Conservation (phyloP, 805 yeast species). For the Candida anglica region DNA sequence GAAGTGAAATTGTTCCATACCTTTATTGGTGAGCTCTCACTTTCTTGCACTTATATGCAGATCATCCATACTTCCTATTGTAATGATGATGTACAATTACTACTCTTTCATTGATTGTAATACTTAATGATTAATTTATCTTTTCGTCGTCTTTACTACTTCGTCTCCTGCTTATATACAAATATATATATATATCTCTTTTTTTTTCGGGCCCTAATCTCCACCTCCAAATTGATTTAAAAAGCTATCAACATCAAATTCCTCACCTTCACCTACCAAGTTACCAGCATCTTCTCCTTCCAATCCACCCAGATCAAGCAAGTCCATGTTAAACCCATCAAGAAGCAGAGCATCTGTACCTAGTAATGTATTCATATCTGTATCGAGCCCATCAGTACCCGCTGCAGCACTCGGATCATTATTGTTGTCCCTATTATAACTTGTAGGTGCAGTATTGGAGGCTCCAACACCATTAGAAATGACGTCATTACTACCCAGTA, state of each 20-base stretch:
- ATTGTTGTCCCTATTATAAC: conserved; percentile 6
- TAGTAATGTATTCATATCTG: conserved; percentile 33
- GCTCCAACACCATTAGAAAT: background rate
- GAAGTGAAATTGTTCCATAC: too few relatives aligned
- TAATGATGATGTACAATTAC: too few relatives aligned
- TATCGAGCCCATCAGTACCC: conserved; percentile 14
- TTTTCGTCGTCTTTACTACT: too few relatives aligned
- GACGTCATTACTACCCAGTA: background rate
- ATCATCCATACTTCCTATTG: too few relatives aligned
- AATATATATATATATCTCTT: too few relatives aligned
- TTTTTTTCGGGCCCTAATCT: too few relatives aligned
- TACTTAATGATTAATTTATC: too few relatives aligned
- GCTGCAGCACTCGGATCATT: conserved; percentile 11
- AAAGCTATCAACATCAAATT: conserved; percentile 43
- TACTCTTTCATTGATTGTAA: too few relatives aligned
- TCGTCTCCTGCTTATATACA: too few relatives aligned
- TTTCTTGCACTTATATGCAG: too few relatives aligned
- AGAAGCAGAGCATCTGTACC: conserved; percentile 38
- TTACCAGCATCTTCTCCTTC: conserved; percentile 13
- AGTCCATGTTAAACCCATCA: conserved; percentile 39
- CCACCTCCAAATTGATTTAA: conserved; percentile 40
- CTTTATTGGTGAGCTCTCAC: too few relatives aligned
- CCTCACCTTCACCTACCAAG: conserved; percentile 30
- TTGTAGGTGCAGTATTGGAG: background rate
- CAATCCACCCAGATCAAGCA: conserved; percentile 31